Evolutionary conservation across 2,329 filamentous ascomycete genomes (phyloP).

Genomic region (Fusarium sp.): DNA sequence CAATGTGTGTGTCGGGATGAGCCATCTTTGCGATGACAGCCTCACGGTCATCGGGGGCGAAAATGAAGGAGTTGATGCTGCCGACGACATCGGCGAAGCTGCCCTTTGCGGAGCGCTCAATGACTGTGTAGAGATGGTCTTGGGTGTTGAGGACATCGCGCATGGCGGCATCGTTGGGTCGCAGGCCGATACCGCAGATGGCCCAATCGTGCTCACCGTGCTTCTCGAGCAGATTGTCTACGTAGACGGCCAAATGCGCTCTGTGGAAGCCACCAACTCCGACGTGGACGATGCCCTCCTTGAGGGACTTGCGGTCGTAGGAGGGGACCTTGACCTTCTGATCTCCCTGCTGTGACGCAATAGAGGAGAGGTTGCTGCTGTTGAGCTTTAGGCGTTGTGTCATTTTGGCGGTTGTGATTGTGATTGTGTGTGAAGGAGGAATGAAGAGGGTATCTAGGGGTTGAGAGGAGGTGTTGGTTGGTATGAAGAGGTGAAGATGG

Average conservation of each 20-base stretch:
- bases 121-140: slow-evolving; percentile 62
- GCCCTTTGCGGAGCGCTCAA: slow-evolving; percentile 62
- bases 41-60: slow-evolving; percentile 60
- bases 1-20: slow-evolving; percentile 62
- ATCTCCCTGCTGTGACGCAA: slow-evolving; percentile 34
- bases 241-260: slow-evolving; percentile 62
- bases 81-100: slow-evolving; percentile 59
- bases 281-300: slow-evolving; percentile 64
- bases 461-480: background rate
- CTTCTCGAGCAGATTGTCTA: slow-evolving; percentile 58
- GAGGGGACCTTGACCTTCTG: slow-evolving; percentile 47
- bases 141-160: slow-evolving; percentile 58
- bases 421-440: background rate
- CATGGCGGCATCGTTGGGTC: slow-evolving; percentile 60
- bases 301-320: slow-evolving; percentile 56
- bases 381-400: slow-evolving; percentile 41
- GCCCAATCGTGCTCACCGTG: slow-evolving; percentile 56
- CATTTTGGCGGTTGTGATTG: slow-evolving; percentile 9
- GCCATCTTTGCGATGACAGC: slow-evolving; percentile 65
- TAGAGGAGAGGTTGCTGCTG: slow-evolving; percentile 37
- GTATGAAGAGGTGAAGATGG: background rate
- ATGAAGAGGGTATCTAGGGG: background rate
- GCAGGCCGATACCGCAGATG: slow-evolving; percentile 62
- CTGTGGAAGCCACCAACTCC: slow-evolving; percentile 65
- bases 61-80: slow-evolving; percentile 63